phyloP scores from a whole-genome alignment of 345 rosid genomes.

The Theobroma cacao region DNA sequence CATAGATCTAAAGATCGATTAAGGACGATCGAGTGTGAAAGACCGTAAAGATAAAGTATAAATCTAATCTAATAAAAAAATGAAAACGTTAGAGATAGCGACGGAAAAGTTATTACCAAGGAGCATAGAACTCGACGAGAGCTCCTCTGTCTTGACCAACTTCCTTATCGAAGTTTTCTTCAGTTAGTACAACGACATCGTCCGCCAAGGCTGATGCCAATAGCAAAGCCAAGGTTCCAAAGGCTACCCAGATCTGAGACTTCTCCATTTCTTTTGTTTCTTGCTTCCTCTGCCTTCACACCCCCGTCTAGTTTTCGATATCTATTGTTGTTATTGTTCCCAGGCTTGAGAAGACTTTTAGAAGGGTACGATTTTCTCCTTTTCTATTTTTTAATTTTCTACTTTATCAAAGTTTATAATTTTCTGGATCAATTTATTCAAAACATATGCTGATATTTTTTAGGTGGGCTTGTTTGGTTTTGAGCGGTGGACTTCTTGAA shows the following conservation, averaged over 20 bases:
- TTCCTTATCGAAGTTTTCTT: slow-evolving; percentile 91
- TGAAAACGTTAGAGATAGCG: not conserved
- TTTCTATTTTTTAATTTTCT: not conserved
- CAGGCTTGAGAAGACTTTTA: slow-evolving; percentile 7
- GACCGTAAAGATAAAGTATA: not conserved
- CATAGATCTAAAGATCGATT: slow-evolving; percentile 26
- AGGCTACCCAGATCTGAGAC: slow-evolving; percentile 71
- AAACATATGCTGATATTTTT: not conserved
- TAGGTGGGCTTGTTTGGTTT: not conserved
- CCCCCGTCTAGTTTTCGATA: not conserved
- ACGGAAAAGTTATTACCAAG: slow-evolving; percentile 54
- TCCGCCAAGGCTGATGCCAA: slow-evolving; percentile 62
- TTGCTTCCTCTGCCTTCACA: not conserved
- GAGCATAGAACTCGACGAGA: slow-evolving; percentile 98
- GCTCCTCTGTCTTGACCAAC: slow-evolving; percentile 89
- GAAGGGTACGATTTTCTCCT: not conserved
- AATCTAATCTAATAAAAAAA: not conserved
- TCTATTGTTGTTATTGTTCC: not conserved
- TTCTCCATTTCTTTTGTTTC: slow-evolving; percentile 33
- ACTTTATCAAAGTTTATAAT: not conserved
- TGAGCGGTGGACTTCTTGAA: not conserved
- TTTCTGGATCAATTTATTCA: too few species aligned
- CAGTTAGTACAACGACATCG: slow-evolving; percentile 81
- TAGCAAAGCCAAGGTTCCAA: slow-evolving; percentile 44
- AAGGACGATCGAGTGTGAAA: slow-evolving; percentile 11